phyloP scores from a whole-genome alignment of 2,329 filamentous ascomycete species.

The Claviceps digitariae region DNA sequence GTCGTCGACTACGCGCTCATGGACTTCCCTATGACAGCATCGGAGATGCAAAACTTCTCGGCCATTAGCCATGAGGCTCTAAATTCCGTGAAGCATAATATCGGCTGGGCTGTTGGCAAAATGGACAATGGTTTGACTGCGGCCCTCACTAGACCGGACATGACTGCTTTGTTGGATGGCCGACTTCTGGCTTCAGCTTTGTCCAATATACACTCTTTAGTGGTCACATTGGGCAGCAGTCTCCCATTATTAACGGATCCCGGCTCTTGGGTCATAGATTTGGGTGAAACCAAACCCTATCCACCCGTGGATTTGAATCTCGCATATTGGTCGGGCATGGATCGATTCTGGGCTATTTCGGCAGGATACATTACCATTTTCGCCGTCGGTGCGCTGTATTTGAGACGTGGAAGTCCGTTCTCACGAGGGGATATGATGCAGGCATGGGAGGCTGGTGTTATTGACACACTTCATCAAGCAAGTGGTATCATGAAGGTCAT shows the following conservation, averaged over 20 bases:
- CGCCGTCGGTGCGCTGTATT: slow-evolving; percentile 61
- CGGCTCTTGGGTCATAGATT: slow-evolving; percentile 43
- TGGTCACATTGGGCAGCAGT: slow-evolving; percentile 10
- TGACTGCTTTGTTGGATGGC: slow-evolving; percentile 11
- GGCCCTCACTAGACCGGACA: slow-evolving; percentile 32
- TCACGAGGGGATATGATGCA: slow-evolving; percentile 41
- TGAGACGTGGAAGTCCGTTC: slow-evolving; percentile 59
- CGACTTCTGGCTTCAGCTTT: slow-evolving; percentile 6
- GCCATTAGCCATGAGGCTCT: slow-evolving; percentile 61
- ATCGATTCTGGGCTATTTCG: slow-evolving; percentile 58
- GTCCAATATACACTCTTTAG: slow-evolving; percentile 3
- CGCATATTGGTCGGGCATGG: slow-evolving; percentile 53
- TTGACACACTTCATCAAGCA: slow-evolving; percentile 79
- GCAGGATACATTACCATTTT: slow-evolving; percentile 72
- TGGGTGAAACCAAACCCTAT: slow-evolving; percentile 29
- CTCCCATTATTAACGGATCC: slow-evolving; percentile 28
- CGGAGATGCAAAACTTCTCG: slow-evolving; percentile 64
- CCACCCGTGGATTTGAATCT: slow-evolving; percentile 39
- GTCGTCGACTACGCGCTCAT: slow-evolving; percentile 36
- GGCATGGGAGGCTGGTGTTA: slow-evolving; percentile 61
- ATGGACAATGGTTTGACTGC: slow-evolving; percentile 23
- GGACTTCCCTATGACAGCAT: slow-evolving; percentile 36
- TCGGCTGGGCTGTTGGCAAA: slow-evolving; percentile 27
- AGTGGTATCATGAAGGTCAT: slow-evolving; percentile 97
- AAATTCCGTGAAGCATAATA: slow-evolving; percentile 41